Evolutionary conservation across 2,329 filamentous ascomycete genomes (phyloP).

Genomic region (Alternaria postmessia): DNA sequence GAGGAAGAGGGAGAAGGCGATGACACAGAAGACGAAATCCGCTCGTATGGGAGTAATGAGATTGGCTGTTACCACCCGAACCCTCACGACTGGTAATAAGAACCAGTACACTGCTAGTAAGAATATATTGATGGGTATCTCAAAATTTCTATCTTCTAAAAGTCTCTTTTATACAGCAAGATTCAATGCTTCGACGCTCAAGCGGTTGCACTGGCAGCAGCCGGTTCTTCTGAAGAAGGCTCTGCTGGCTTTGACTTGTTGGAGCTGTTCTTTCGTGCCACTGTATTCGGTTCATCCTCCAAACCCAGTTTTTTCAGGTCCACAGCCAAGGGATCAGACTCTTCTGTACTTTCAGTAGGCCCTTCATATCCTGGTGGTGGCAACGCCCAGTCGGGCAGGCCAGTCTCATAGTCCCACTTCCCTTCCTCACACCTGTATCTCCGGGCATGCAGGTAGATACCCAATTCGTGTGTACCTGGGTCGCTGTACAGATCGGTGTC

Average conservation of each 20-base stretch:
- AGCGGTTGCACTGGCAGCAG: not conserved
- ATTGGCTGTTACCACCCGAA: not conserved
- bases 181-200: not conserved
- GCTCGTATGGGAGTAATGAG: not conserved
- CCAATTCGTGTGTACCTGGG: slow-evolving; percentile 86
- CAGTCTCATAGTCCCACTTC: slow-evolving; percentile 85
- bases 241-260: not conserved
- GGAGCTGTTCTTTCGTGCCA: not conserved
- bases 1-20: not conserved
- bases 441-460: slow-evolving; percentile 91
- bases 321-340: slow-evolving; percentile 57
- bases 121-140: slow-evolving; percentile 18
- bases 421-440: slow-evolving; percentile 86
- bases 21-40: not conserved
- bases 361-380: slow-evolving; percentile 77
- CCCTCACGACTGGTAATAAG: not conserved
- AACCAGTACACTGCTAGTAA: not conserved
- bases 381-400: slow-evolving; percentile 84
- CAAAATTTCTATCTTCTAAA: slow-evolving; percentile 3
- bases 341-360: slow-evolving; percentile 69
- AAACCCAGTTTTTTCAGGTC: slow-evolving; percentile 54
- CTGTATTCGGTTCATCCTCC: slow-evolving; percentile 30
- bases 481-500: slow-evolving; percentile 92
- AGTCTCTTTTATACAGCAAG: not conserved
- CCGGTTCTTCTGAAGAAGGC: not conserved